Conservation (phyloP, 208 protist species). For the Phytomonas francai region DNA sequence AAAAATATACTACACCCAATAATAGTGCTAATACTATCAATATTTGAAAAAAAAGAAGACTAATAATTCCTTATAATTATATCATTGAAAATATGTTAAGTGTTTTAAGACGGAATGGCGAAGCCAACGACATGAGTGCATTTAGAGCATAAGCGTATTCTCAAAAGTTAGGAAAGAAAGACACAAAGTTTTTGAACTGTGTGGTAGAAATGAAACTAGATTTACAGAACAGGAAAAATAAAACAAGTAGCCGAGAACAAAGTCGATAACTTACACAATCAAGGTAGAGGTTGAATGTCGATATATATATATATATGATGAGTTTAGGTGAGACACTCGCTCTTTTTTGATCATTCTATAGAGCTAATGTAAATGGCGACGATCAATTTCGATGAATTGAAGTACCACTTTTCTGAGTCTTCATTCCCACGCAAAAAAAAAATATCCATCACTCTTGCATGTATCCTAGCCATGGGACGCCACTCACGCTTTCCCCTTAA, state of each 20-base stretch:
- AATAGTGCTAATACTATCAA: conserved; percentile 1
- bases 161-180: neutral
- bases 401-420: neutral
- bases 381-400: neutral
- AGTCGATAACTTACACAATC: neutral
- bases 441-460: neutral
- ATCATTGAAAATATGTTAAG: neutral
- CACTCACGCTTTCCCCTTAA: neutral
- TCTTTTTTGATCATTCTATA: neutral
- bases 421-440: neutral
- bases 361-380: neutral
- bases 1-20: neutral
- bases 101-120: neutral
- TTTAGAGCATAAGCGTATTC: neutral
- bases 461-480: neutral
- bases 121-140: neutral
- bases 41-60: conserved; percentile 3
- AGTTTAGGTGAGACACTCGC: neutral
- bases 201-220: neutral
- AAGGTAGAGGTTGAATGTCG: neutral
- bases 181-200: neutral
- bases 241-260: neutral
- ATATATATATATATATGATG: neutral
- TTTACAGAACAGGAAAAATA: neutral
- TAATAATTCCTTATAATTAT: neutral